A percentile compares a stretch with the other conserved stretches of the same genome.
Conservation (phyloP, 805 yeast genomes). For the Blastobotrys robertii region DNA sequence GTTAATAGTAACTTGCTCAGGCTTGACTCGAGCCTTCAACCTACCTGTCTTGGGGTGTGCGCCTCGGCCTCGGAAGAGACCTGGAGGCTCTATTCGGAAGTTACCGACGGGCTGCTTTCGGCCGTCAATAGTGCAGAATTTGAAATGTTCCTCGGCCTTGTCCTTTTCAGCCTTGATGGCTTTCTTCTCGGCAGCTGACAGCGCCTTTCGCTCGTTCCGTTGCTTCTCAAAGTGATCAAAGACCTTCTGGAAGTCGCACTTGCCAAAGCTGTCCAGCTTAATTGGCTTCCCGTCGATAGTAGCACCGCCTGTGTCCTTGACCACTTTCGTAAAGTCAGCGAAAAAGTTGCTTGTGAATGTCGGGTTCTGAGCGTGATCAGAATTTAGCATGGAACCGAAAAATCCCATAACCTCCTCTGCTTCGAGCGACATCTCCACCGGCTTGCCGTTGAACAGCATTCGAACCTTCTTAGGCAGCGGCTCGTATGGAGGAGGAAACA, state of each 20-base stretch:
- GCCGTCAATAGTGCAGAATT: conserved; percentile 74
- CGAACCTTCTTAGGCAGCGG: conserved; percentile 74
- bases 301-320: conserved; percentile 64
- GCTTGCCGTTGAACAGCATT: conserved; percentile 63
- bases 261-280: conserved; percentile 45
- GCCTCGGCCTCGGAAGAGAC: conserved; percentile 91
- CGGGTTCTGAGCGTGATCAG: conserved; percentile 84
- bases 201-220: conserved; percentile 60
- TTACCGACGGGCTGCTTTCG: conserved; percentile 89
- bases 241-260: conserved; percentile 74
- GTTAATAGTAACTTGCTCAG: conserved; percentile 84
- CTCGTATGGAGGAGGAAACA: conserved; percentile 88
- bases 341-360: conserved; percentile 83
- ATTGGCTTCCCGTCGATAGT: conserved; percentile 29
- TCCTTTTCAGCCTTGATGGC: conserved; percentile 62
- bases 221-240: conserved; percentile 56
- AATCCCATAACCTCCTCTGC: conserved; percentile 98
- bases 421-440: conserved; percentile 61
- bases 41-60: conserved; percentile 95
- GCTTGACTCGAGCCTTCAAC: conserved; percentile 72
- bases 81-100: conserved; percentile 93
- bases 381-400: conserved; percentile 76
- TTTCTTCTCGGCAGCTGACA: conserved; percentile 70
- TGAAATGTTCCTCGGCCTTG: conserved; percentile 66
- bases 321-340: conserved; percentile 58